Evolutionary conservation across 2,329 filamentous ascomycete genomes (phyloP).

Genomic region (Pseudogymnoascus sp.): DNA sequence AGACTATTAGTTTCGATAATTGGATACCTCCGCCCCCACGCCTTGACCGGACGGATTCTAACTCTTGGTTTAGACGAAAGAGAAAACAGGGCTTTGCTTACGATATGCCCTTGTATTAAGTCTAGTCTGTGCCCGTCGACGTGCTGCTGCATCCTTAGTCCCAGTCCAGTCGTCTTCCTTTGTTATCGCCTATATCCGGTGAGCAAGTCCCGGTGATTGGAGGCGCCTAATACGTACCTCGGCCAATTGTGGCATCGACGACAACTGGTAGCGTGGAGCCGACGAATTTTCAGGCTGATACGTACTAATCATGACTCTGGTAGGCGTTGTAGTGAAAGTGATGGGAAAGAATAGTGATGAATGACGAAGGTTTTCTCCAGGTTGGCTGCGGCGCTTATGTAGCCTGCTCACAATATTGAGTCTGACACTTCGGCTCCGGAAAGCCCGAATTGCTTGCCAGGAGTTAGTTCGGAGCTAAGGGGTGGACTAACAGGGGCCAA

Average conservation of each 20-base stretch:
- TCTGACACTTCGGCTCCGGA: background rate
- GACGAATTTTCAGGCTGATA: slow-evolving; percentile 15
- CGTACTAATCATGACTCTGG: slow-evolving; percentile 19
- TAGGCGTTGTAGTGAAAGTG: background rate
- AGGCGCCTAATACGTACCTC: slow-evolving; percentile 26
- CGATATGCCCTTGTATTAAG: slow-evolving; percentile 38
- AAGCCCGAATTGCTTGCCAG: background rate
- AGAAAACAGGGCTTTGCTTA: slow-evolving; percentile 23
- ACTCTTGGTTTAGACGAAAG: slow-evolving; percentile 9
- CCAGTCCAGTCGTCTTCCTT: slow-evolving; percentile 39
- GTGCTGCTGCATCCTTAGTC: slow-evolving; percentile 32
- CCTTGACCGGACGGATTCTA: slow-evolving; percentile 7
- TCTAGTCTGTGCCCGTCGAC: slow-evolving; percentile 36
- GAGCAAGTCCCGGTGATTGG: slow-evolving; percentile 21
- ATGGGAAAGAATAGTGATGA: background rate
- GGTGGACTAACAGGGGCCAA: background rate
- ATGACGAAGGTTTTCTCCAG: background rate
- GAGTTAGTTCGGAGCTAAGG: background rate
- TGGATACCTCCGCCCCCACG: background rate
- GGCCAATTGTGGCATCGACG: slow-evolving; percentile 30
- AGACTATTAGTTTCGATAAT: slow-evolving; percentile 19
- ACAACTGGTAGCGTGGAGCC: slow-evolving; percentile 24
- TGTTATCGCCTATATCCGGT: slow-evolving; percentile 28
- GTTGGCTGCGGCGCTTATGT: background rate
- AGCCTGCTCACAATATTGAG: slow-evolving; percentile 2